Evolutionary conservation across 108 stramenopile species (phyloP).

Genomic region (Fistulifera pelliculosa): DNA sequence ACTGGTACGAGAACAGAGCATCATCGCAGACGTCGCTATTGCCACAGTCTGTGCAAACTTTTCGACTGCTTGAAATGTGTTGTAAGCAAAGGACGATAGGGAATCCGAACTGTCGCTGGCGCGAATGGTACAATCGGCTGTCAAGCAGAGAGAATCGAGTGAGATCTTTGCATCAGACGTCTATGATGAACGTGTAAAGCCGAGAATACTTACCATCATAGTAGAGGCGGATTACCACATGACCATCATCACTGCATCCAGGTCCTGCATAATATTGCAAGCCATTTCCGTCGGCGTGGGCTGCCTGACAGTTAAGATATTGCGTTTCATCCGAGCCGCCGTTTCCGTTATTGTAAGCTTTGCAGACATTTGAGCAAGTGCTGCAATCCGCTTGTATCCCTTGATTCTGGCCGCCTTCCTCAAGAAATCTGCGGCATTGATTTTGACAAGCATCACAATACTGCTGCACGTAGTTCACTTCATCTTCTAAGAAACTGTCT

Average conservation of each 20-base stretch:
- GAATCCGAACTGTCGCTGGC: constrained; percentile 11
- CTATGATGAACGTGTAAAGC: neutral
- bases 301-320: constrained; percentile 38
- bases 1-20: constrained; percentile 29
- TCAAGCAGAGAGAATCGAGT: neutral
- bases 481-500: constrained; percentile 18
- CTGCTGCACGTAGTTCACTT: constrained; percentile 16
- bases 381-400: constrained; percentile 18
- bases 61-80: constrained; percentile 28
- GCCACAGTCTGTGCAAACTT: constrained; percentile 28
- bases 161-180: neutral
- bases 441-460: constrained; percentile 21
- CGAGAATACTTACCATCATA: constrained; percentile 26
- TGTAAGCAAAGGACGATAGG: constrained; percentile 21
- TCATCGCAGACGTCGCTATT: constrained; percentile 23
- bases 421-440: constrained; percentile 17
- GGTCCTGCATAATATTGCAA: constrained; percentile 44
- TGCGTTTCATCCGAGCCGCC: constrained; percentile 24
- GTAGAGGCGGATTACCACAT: constrained; percentile 32
- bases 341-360: constrained; percentile 9
- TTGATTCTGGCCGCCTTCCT: constrained; percentile 10
- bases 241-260: constrained; percentile 26
- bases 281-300: constrained; percentile 26
- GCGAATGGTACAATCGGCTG: constrained; percentile 46
- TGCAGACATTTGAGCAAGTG: constrained; percentile 20